Evolutionary conservation across 176 grass and related monocot species (phyloP).

Genomic region (Otatea glauca): DNA sequence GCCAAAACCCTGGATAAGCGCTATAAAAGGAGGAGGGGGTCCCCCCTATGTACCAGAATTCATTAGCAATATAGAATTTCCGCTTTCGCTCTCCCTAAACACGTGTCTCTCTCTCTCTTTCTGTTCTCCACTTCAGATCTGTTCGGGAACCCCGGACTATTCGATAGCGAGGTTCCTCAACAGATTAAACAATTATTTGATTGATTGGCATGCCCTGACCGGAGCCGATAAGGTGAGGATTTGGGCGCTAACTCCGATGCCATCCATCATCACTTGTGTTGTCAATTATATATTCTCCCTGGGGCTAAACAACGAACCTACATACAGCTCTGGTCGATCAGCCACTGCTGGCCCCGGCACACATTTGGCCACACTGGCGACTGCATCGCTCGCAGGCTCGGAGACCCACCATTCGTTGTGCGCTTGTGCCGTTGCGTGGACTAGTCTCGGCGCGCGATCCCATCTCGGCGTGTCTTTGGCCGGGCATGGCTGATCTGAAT

Average conservation of each 20-base stretch:
- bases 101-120: too few species aligned
- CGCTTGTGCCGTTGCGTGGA: constrained; percentile 34
- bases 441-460: constrained; percentile 53
- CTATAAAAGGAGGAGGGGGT: too few species aligned
- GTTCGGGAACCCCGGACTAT: too few species aligned
- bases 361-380: neutral
- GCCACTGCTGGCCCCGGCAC: neutral
- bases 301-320: constrained; percentile 25
- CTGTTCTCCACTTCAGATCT: too few species aligned
- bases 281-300: constrained; percentile 34
- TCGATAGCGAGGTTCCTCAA: too few species aligned
- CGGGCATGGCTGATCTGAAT: constrained; percentile 28
- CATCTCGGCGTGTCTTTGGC: constrained; percentile 49
- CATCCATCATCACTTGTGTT: constrained; percentile 3
- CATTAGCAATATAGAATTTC: too few species aligned
- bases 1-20: too few species aligned
- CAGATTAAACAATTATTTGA: neutral
- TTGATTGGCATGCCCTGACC: constrained; percentile 10
- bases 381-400: neutral
- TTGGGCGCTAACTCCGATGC: neutral
- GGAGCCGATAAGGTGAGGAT: neutral
- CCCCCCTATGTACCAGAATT: too few species aligned
- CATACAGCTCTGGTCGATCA: constrained; percentile 1
- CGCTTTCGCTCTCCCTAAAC: too few species aligned
- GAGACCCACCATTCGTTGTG: constrained; percentile 34